Evolutionary conservation across 306 rosid species (phyloP).

Genomic region (Trifolium repens): DNA sequence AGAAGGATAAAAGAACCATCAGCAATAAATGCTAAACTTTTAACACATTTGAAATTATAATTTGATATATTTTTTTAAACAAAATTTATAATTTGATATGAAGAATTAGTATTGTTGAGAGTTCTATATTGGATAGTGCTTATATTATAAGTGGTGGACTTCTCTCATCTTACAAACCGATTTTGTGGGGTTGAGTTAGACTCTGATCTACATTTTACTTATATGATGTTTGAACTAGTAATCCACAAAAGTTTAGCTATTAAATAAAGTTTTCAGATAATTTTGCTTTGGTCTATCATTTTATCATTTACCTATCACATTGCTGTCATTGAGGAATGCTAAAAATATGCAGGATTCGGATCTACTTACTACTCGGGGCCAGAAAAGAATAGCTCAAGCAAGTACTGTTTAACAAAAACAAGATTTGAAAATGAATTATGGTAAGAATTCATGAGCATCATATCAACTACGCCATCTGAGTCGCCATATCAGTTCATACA

Average conservation of each 20-base stretch:
- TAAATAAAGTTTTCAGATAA: neutral
- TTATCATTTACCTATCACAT: conserved; percentile 22
- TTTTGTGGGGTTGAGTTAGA: neutral
- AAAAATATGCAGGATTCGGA: conserved; percentile 66
- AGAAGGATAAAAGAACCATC: conserved; percentile 24
- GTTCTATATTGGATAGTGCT: neutral
- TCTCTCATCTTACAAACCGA: neutral
- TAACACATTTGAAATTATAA: neutral
- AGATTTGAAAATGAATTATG: conserved; percentile 31
- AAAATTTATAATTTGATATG: neutral
- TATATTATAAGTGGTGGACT: neutral
- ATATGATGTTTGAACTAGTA: neutral
- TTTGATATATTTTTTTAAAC: too few relatives aligned
- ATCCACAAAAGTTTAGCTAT: neutral
- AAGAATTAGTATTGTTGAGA: neutral
- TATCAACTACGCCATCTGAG: neutral
- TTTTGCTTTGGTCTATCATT: conserved; percentile 11
- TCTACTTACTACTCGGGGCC: conserved; percentile 60
- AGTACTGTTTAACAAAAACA: conserved; percentile 48
- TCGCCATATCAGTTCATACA: conserved; percentile 13
- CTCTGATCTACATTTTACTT: neutral
- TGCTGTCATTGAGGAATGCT: conserved; percentile 13
- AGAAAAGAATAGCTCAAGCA: conserved; percentile 61
- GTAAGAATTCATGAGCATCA: conserved; percentile 28
- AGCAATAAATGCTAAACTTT: conserved; percentile 23